Evolutionary conservation across 1,284 basidiomycete species (phyloP).

Genomic region (Ganoderma meredithae): DNA sequence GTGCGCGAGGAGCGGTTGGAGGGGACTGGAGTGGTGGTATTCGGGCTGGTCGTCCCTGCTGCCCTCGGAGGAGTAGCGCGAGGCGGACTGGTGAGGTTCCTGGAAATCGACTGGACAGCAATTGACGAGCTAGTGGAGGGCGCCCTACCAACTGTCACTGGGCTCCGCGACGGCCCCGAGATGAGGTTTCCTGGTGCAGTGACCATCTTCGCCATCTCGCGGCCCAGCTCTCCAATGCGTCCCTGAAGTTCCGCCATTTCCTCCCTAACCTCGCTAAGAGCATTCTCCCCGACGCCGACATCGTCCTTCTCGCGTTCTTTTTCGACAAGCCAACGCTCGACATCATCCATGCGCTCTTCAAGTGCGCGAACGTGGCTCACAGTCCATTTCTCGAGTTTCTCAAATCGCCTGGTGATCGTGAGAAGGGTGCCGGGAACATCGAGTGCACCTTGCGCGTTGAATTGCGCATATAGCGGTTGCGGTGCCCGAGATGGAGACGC

Average conservation of each 20-base stretch:
- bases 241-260: conserved; percentile 76
- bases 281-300: conserved; percentile 39
- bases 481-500: conserved; percentile 66
- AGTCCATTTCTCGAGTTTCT: conserved; percentile 87
- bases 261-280: conserved; percentile 63
- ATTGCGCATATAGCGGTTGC: conserved; percentile 77
- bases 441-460: conserved; percentile 69
- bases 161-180: conserved; percentile 56
- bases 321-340: conserved; percentile 82
- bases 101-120: conserved; percentile 43
- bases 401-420: conserved; percentile 74
- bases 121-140: conserved; percentile 44
- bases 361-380: conserved; percentile 82
- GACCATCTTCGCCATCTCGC: conserved; percentile 77
- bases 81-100: conserved; percentile 43
- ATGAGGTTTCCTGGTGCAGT: conserved; percentile 63
- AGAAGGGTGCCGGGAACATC: conserved; percentile 77
- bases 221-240: conserved; percentile 73
- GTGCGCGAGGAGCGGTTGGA: conserved; percentile 50
- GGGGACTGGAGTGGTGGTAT: conserved; percentile 51
- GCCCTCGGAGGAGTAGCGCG: conserved; percentile 52
- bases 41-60: conserved; percentile 71
- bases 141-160: conserved; percentile 50
- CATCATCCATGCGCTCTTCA: conserved; percentile 85
- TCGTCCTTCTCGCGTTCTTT: conserved; percentile 58